These are phyloP conservation scores for Arthrinium phaeospermum DNA, from an alignment of 2,329 filamentous ascomycete genomes.

Conservation along the genomic window DNA sequence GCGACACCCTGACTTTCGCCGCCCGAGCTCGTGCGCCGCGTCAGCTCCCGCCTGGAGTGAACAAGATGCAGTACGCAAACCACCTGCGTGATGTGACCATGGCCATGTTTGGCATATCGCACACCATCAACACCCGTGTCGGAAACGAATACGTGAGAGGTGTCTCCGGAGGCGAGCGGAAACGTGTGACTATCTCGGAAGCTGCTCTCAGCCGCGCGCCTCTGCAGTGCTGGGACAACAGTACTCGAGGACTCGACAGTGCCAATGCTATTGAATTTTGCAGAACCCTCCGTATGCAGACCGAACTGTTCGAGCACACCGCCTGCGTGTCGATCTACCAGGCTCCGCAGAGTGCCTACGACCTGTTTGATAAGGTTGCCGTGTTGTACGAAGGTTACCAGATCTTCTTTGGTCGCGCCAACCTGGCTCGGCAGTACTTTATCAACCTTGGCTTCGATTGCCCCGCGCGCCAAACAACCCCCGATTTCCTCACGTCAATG, in stretches of 20 bases:
- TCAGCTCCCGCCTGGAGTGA: slow-evolving; percentile 60
- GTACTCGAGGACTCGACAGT: slow-evolving; percentile 72
- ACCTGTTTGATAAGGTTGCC: slow-evolving; percentile 63
- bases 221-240: slow-evolving; percentile 71
- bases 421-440: slow-evolving; percentile 67
- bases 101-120: slow-evolving; percentile 74
- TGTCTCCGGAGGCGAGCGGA: slow-evolving; percentile 74
- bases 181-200: slow-evolving; percentile 67
- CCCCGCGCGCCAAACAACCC: slow-evolving; percentile 66
- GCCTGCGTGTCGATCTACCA: slow-evolving; percentile 69
- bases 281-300: slow-evolving; percentile 60
- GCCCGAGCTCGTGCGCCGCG: slow-evolving; percentile 70
- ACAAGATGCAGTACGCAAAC: slow-evolving; percentile 57
- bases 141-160: slow-evolving; percentile 71
- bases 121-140: slow-evolving; percentile 74
- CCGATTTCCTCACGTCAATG: slow-evolving; percentile 74
- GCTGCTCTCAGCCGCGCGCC: slow-evolving; percentile 59
- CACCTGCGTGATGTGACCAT: slow-evolving; percentile 73
- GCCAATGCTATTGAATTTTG: slow-evolving; percentile 77
- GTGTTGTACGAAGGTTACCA: slow-evolving; percentile 64
- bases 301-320: slow-evolving; percentile 40
- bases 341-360: slow-evolving; percentile 65
- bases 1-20: slow-evolving; percentile 78
- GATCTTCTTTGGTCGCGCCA: slow-evolving; percentile 66
- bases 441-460: slow-evolving; percentile 68